Base-by-base conservation (phyloP, 2,329 filamentous ascomycete species). In the Dactylonectria macrodidyma region DNA sequence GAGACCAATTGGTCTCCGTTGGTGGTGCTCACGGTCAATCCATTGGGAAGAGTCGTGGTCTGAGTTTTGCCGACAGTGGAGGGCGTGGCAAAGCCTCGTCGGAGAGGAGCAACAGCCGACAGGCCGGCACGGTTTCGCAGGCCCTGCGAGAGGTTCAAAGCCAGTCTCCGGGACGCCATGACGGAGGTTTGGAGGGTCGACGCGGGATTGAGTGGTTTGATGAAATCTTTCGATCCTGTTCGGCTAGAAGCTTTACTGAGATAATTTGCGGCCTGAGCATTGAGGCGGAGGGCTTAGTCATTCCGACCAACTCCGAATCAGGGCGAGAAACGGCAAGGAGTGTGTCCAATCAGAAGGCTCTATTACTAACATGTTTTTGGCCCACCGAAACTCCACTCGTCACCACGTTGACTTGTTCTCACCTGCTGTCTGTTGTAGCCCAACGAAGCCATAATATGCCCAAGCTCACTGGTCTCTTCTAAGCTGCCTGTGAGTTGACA, bases 91-190 rank as follows among this genome's bases (percentile, higher is more conserved):
- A 98, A 94, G 81, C 93, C 93, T 87, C 95, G 91, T 84, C 90
- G 92, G 84, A 96, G 87, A 76, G 92, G 89, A 83, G 90, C 87
- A 82, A 94, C 87, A 81, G 92, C 88, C 84, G 93, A 92, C 85
- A 96, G 89, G 84, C 93, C 93, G 85, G 93, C 89, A 84, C 94
- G 93, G 87, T 88, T 93, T 88, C 95, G 94, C 86, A 97, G 88
- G 86, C 93, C 93, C 87, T 94, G 92, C 85, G 94, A 90, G 81
- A 98, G 91, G 88, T 95, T 97, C 85, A 97, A 90, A 88, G 95
- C 95, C 87, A 98, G 91, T 92, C 95, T 93, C 90, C 95, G 91
- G 85, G 95, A 97, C 88, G 95, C 95, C 95, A 98, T 98, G 84
- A 84, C 81, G 82, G 82, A 83, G 81, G 81, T 83, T 85, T 84